Evolutionary conservation across 2,329 filamentous ascomycete species (phyloP).

Genomic region (Cercospora brassicicola): DNA sequence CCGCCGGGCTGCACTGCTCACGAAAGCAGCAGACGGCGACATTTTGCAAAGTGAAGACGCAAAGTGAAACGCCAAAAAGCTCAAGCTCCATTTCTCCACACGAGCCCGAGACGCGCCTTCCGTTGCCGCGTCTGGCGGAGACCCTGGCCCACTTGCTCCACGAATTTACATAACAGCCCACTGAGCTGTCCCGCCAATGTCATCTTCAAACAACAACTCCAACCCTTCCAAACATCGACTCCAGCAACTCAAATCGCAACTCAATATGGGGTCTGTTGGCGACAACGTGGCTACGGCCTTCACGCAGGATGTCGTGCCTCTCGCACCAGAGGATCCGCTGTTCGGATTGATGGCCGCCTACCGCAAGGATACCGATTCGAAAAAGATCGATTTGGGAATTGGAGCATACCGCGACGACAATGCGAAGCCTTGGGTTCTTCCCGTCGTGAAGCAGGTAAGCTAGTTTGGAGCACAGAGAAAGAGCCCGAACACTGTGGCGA

Average conservation of each 20-base stretch:
- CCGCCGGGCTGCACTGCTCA: neutral
- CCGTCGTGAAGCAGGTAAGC: slow-evolving; percentile 90
- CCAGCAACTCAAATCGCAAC: slow-evolving; percentile 33
- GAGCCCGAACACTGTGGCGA: neutral
- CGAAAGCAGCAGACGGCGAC: neutral
- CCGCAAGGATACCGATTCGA: slow-evolving; percentile 69
- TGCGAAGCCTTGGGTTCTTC: slow-evolving; percentile 95
- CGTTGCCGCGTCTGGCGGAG: neutral
- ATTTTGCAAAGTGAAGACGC: neutral
- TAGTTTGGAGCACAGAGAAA: neutral
- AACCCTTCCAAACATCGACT: slow-evolving; percentile 42
- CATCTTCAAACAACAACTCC: slow-evolving; percentile 9
- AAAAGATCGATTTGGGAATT: slow-evolving; percentile 93
- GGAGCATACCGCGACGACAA: slow-evolving; percentile 94
- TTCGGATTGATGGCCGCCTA: slow-evolving; percentile 91
- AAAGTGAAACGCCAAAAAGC: neutral
- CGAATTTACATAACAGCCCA: slow-evolving; percentile 5
- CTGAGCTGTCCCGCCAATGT: slow-evolving; percentile 24
- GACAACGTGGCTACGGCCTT: slow-evolving; percentile 29
- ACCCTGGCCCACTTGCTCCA: neutral
- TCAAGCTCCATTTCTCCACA: slow-evolving; percentile 4
- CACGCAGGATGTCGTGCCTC: slow-evolving; percentile 32
- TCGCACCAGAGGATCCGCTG: slow-evolving; percentile 86
- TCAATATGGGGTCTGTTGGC: slow-evolving; percentile 23
- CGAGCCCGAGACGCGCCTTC: slow-evolving; percentile 2